These are phyloP conservation scores for Ramaria sp. DNA, from an alignment of 768 basidiomycete genomes.

Conservation along the genomic window DNA sequence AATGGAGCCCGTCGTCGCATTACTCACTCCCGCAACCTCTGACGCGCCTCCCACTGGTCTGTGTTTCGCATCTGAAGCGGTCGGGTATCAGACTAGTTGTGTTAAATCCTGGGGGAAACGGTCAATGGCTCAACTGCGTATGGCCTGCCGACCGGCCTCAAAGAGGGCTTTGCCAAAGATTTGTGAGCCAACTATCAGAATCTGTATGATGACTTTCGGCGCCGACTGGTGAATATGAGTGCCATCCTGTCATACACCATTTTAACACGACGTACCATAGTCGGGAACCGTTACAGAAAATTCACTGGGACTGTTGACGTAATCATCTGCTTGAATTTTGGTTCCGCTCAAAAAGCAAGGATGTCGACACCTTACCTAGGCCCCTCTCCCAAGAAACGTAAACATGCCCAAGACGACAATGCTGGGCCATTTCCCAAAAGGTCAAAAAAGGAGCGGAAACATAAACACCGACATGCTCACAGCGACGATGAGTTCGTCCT, in stretches of 20 bases:
- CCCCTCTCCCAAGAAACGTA: slow-evolving; percentile 37
- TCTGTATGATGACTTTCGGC: slow-evolving; percentile 72
- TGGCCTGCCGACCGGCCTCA: slow-evolving; percentile 86
- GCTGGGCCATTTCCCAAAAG: slow-evolving; percentile 17
- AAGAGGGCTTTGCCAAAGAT: slow-evolving; percentile 87
- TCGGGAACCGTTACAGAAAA: background rate
- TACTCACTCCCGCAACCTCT: slow-evolving; percentile 63
- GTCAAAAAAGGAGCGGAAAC: slow-evolving; percentile 23
- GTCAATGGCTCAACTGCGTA: slow-evolving; percentile 59
- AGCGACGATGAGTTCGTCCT: slow-evolving; percentile 40
- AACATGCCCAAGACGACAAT: slow-evolving; percentile 28
- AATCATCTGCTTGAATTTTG: background rate
- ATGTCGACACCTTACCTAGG: background rate
- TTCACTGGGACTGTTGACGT: background rate
- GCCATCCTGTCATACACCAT: background rate
- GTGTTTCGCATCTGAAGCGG: slow-evolving; percentile 64
- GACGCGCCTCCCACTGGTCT: slow-evolving; percentile 60
- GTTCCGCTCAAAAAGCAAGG: background rate
- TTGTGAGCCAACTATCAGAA: slow-evolving; percentile 62
- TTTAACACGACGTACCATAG: background rate
- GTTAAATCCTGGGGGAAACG: background rate
- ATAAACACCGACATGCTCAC: slow-evolving; percentile 17
- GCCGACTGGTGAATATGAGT: slow-evolving; percentile 42
- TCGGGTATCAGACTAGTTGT: background rate
- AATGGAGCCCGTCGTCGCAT: slow-evolving; percentile 61